Evolutionary conservation across 2,329 filamentous ascomycete genomes (phyloP).

Genomic region (Botrytis elliptica): DNA sequence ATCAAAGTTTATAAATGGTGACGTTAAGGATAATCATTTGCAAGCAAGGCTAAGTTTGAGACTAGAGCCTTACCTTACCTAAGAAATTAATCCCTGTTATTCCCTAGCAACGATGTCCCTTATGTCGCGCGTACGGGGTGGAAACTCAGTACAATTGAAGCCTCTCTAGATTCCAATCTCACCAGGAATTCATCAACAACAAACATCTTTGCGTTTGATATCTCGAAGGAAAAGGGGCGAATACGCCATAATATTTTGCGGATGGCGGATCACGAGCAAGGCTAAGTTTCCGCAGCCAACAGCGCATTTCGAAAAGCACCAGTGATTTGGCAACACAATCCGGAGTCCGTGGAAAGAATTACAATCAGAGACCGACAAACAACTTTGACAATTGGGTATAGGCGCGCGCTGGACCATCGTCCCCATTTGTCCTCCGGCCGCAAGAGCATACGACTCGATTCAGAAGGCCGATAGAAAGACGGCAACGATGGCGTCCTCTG

Average conservation of each 20-base stretch:
- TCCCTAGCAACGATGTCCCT: conserved; percentile 1
- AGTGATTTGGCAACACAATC: conserved; percentile 10
- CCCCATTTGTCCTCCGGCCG: neutral
- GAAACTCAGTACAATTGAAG: neutral
- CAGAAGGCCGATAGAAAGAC: neutral
- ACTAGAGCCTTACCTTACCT: conserved; percentile 9
- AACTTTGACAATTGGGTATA: neutral
- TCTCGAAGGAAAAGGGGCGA: conserved; percentile 8
- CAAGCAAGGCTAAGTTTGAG: conserved; percentile 11
- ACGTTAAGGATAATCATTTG: conserved; percentile 9
- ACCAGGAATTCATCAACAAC: neutral
- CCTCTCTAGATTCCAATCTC: conserved; percentile 8
- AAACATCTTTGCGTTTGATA: neutral
- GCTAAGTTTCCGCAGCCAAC: conserved; percentile 21
- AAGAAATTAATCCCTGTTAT: conserved; percentile 15
- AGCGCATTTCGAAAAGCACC: conserved; percentile 16
- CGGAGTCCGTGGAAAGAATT: conserved; percentile 1
- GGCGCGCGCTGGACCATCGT: neutral
- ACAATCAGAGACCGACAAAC: neutral
- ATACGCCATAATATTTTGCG: conserved; percentile 12
- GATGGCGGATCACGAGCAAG: conserved; percentile 22
- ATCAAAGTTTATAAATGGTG: neutral
- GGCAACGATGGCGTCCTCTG: conserved; percentile 36
- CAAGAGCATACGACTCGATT: neutral
- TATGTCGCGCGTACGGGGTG: conserved; percentile 14